phyloP scores from a whole-genome alignment of 768 basidiomycete species.

The Saitozyma sp. region DNA sequence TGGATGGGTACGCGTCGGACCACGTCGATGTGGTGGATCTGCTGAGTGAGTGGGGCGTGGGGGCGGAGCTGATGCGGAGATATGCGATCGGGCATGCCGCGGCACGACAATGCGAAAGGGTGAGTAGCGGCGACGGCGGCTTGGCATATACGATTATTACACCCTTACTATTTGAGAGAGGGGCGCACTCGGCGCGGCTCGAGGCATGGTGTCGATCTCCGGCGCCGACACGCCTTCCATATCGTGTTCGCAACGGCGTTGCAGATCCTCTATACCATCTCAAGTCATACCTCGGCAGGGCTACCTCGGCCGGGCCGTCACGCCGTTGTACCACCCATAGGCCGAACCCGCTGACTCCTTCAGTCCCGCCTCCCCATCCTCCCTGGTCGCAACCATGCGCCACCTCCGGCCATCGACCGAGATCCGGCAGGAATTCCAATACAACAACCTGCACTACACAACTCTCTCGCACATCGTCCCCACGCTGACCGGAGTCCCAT shows the following conservation, averaged over 20 bases:
- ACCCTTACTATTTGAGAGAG: too few species aligned
- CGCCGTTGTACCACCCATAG: too few species aligned
- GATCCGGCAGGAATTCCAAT: conserved; percentile 37
- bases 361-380: background rate
- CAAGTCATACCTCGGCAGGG: too few species aligned
- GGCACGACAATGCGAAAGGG: conserved; percentile 34
- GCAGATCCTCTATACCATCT: too few species aligned
- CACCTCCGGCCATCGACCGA: conserved; percentile 39
- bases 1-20: conserved; percentile 35
- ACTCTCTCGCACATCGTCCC: conserved; percentile 27
- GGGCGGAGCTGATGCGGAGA: conserved; percentile 12
- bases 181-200: background rate
- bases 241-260: too few species aligned
- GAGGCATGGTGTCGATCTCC: background rate
- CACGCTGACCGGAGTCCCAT: conserved; percentile 18
- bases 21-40: conserved; percentile 38
- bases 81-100: conserved; percentile 39
- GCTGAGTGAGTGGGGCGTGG: conserved; percentile 15
- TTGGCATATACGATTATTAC: too few species aligned
- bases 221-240: background rate
- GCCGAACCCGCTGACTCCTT: too few species aligned
- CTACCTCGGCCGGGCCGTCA: too few species aligned
- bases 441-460: conserved; percentile 43
- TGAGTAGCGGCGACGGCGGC: too few species aligned
- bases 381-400: conserved; percentile 4